phyloP scores from a whole-genome alignment of 2,329 filamentous ascomycete genomes.

The Colletotrichum melonis region DNA sequence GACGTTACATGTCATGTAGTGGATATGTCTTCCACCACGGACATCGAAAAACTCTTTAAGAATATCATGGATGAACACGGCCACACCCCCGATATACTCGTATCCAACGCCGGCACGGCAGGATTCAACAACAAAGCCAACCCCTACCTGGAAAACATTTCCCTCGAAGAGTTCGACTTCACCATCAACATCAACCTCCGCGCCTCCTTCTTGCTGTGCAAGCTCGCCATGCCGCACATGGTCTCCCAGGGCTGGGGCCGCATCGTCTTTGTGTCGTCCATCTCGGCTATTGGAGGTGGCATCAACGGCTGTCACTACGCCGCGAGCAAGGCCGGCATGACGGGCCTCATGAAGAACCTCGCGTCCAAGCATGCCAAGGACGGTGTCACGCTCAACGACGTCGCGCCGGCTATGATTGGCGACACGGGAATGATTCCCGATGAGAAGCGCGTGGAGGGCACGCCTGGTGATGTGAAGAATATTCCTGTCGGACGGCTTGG shows the following conservation, averaged over 20 bases:
- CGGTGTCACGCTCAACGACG: conserved; percentile 75
- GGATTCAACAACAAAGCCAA: conserved; percentile 68
- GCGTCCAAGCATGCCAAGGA: conserved; percentile 67
- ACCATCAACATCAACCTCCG: conserved; percentile 72
- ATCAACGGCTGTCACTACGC: conserved; percentile 73
- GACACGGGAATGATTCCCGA: conserved; percentile 72
- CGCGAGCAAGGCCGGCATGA: conserved; percentile 71
- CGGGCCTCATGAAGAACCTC: conserved; percentile 74
- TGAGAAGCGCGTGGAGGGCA: conserved; percentile 59
- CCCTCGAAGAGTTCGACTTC: conserved; percentile 72
- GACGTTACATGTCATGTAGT: conserved; percentile 65
- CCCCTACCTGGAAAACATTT: conserved; percentile 65
- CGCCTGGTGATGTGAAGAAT: conserved; percentile 67
- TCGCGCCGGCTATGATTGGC: conserved; percentile 77
- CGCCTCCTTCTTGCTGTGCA: conserved; percentile 71
- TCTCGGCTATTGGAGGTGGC: conserved; percentile 71
- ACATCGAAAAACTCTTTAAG: conserved; percentile 64
- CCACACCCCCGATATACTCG: conserved; percentile 69
- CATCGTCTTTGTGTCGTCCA: conserved; percentile 72
- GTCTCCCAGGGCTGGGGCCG: conserved; percentile 69
- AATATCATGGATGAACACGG: conserved; percentile 65
- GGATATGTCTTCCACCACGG: conserved; percentile 65
- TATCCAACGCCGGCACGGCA: conserved; percentile 70
- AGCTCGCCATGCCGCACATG: conserved; percentile 72
- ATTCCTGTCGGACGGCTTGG: conserved; percentile 71